Evolutionary conservation across 164 flowering plant genomes (phyloP), one percentile per base, ranked within the genome.

Genomic region (Liriodendron chinense): DNA sequence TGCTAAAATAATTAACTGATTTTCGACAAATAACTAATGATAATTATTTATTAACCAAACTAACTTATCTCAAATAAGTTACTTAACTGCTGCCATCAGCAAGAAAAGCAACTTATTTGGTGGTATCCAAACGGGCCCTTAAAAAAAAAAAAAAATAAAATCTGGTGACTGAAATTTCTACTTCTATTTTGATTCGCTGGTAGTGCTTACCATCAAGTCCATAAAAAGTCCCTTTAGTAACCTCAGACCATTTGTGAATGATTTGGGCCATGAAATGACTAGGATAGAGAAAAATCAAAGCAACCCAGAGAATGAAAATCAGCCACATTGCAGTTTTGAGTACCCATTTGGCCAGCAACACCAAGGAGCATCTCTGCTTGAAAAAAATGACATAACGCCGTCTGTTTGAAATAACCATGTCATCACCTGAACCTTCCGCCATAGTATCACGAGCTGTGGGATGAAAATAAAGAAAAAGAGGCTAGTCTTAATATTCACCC

Each of bases 301-400:
- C 73, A 74, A 80, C 81, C 98, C 98, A 95, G 1, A 77, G 49
- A 69, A 89, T 5, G 74, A 93, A 89, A 56, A 88, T 47, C n/a
- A 72, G 81, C 94, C 92, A 91, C 83, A 93, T 89, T 24, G 80
- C 34, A 76, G 75, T 8, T 77, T 80, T 89, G 73, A 95, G 83
- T 70, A 78, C 66, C 92, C 90, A 84, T 87, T 84, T 88, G 0
- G 75, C 63, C 0, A 70, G 72, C 25, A 84, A 18, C 47, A 77
- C 8, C n/a, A 81, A 25, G 0, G 76, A 28, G 9, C 80, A 24
- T 59, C 74, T 76, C 72, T 76, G 75, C 74, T 76, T 84, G 68
- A 70, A 53, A 61, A 68, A 26, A 73, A 14, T 65, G 49, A n/a
- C 14, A 10, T 59, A 67, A 50, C 43, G 62, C 47, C 24, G 75